Evolutionary conservation across 345 rosid species (phyloP).

Genomic region (Fremontodendron californicum): DNA sequence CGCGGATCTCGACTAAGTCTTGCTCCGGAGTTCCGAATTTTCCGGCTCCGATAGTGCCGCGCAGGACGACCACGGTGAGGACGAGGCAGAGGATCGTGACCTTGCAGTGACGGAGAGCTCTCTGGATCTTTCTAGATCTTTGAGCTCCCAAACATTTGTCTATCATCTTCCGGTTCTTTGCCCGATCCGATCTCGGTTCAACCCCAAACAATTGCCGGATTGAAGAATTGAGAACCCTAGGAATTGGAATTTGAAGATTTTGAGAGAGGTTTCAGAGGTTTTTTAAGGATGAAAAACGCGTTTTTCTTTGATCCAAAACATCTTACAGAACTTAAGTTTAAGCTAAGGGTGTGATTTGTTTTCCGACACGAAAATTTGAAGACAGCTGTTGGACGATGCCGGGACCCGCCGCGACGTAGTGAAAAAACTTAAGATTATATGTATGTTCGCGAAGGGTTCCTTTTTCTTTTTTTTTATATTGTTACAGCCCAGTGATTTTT

Average conservation of each 20-base stretch:
- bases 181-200: neutral
- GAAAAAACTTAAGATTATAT: too few species aligned
- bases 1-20: constrained; percentile 64
- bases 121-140: constrained; percentile 46
- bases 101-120: constrained; percentile 54
- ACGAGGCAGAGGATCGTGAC: constrained; percentile 49
- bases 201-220: neutral
- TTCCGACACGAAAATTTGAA: neutral
- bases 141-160: constrained; percentile 44
- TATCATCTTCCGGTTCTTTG: constrained; percentile 22
- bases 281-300: neutral
- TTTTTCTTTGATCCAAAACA: too few species aligned
- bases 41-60: constrained; percentile 86
- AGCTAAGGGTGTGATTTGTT: neutral
- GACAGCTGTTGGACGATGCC: neutral
- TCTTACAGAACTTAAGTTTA: too few species aligned
- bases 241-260: neutral
- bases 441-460: neutral
- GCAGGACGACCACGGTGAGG: constrained; percentile 82
- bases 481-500: too few species aligned
- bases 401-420: neutral
- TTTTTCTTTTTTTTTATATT: too few species aligned
- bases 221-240: neutral
- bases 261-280: neutral
- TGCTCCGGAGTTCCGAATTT: constrained; percentile 87